phyloP scores from a whole-genome alignment of 2,329 filamentous ascomycete species.

The Penicillium rolfsii region DNA sequence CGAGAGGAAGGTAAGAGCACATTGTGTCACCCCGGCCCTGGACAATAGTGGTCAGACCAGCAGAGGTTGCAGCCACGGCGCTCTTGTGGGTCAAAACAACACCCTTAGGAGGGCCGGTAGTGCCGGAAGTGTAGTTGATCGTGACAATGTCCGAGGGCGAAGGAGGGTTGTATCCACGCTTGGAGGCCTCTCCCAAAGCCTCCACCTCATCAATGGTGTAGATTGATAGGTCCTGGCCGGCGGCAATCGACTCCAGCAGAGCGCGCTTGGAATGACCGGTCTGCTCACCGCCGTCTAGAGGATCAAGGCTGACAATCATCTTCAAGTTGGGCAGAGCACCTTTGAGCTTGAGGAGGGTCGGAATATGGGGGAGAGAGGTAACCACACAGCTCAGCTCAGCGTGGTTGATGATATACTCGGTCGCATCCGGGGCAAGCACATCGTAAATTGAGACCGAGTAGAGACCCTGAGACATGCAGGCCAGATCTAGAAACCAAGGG shows the following conservation, averaged over 20 bases:
- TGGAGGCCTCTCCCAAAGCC: conserved; percentile 71
- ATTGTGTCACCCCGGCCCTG: conserved; percentile 64
- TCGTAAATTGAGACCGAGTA: conserved; percentile 95
- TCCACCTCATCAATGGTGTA: conserved; percentile 82
- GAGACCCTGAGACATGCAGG: conserved; percentile 80
- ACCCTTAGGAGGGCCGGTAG: conserved; percentile 66
- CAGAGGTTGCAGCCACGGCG: conserved; percentile 72
- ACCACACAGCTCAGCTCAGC: conserved; percentile 74
- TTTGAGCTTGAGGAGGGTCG: conserved; percentile 77
- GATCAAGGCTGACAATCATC: conserved; percentile 83
- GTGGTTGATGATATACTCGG: conserved; percentile 96
- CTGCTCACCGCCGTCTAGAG: conserved; percentile 77
- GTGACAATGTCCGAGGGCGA: conserved; percentile 77
- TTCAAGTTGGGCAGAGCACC: conserved; percentile 79
- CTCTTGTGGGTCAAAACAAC: conserved; percentile 76
- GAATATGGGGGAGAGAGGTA: conserved; percentile 78
- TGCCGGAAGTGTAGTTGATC: conserved; percentile 68
- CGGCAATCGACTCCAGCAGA: conserved; percentile 74
- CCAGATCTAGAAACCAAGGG: conserved; percentile 67
- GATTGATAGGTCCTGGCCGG: conserved; percentile 74
- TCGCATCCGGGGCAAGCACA: conserved; percentile 86
- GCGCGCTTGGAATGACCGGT: conserved; percentile 77
- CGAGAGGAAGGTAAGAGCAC: conserved; percentile 87
- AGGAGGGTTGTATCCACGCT: conserved; percentile 72
- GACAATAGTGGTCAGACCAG: conserved; percentile 59